Percentiles rank a stretch among this genome's conserved stretches.
phyloP scores from a whole-genome alignment of 202 grass and related monocot genomes.

The Carex sylvatica region DNA sequence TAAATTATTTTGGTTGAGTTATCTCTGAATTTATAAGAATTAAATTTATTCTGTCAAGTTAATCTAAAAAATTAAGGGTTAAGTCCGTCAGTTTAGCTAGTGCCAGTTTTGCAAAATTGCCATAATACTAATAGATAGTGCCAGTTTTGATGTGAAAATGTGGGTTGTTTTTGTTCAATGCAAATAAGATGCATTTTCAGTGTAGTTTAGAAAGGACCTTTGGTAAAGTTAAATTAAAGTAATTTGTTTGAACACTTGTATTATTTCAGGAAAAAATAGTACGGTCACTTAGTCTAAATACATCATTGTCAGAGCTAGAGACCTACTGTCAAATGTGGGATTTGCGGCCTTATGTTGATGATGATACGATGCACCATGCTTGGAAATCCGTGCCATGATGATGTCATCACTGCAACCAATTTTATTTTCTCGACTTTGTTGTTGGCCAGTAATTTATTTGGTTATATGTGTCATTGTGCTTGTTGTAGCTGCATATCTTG shows the following conservation, averaged over 20 bases:
- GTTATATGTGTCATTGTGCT: neutral
- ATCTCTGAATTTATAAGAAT: neutral
- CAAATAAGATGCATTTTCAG: neutral
- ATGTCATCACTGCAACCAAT: neutral
- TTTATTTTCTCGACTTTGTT: neutral
- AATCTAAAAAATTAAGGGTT: constrained; percentile 3
- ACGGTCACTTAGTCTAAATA: constrained; percentile 36
- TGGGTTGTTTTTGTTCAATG: neutral
- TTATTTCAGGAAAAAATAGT: constrained; percentile 51
- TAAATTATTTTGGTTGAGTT: neutral
- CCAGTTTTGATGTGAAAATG: neutral
- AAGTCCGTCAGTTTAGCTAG: neutral
- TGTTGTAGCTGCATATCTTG: neutral
- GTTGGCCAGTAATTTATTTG: neutral
- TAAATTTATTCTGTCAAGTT: neutral
- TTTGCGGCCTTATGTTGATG: constrained; percentile 50
- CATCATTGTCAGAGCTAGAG: constrained; percentile 43
- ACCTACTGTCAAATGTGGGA: constrained; percentile 68
- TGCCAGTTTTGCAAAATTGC: neutral
- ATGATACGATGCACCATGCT: constrained; percentile 34
- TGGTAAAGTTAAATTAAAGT: neutral
- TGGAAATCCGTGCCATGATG: constrained; percentile 47
- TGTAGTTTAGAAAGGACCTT: constrained; percentile 2
- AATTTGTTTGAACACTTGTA: neutral
- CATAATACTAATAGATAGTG: neutral